A percentile compares a stretch with the other conserved stretches of the same genome.
phyloP scores from a whole-genome alignment of 1,139 yeast species.

The Yamadazyma mexicana region DNA sequence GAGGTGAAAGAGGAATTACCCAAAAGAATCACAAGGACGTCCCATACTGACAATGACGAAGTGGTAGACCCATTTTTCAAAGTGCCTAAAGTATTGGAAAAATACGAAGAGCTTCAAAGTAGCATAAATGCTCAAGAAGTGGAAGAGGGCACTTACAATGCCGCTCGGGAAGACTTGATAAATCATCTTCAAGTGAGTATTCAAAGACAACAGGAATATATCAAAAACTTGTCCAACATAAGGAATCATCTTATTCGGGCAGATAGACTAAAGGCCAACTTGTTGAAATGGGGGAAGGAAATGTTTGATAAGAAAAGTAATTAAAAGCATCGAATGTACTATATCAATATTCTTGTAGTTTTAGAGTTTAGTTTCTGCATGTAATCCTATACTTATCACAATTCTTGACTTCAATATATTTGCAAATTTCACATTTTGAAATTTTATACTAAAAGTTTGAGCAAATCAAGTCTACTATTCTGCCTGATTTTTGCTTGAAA shows the following conservation, averaged over 20 bases:
- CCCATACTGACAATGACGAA: slow-evolving; percentile 19
- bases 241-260: slow-evolving; percentile 78
- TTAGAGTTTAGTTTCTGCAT: neutral
- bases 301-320: slow-evolving; percentile 65
- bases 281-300: slow-evolving; percentile 82
- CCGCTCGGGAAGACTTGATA: slow-evolving; percentile 41
- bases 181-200: slow-evolving; percentile 52
- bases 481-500: too few relatives aligned
- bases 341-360: too few relatives aligned
- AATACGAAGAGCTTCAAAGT: slow-evolving; percentile 36
- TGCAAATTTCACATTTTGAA: neutral
- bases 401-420: neutral
- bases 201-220: slow-evolving; percentile 89
- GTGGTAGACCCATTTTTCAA: slow-evolving; percentile 41
- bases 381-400: neutral
- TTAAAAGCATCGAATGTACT: slow-evolving; percentile 7
- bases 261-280: slow-evolving; percentile 66
- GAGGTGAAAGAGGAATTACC: slow-evolving; percentile 50
- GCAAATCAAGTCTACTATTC: too few relatives aligned
- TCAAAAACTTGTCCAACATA: slow-evolving; percentile 69
- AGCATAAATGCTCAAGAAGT: slow-evolving; percentile 18
- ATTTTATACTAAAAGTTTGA: too few relatives aligned
- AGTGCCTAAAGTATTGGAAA: slow-evolving; percentile 34
- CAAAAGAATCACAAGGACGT: slow-evolving; percentile 40
- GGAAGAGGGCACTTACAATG: slow-evolving; percentile 27